Conservation (phyloP, 306 rosid genomes). For the Sophora flavescens region DNA sequence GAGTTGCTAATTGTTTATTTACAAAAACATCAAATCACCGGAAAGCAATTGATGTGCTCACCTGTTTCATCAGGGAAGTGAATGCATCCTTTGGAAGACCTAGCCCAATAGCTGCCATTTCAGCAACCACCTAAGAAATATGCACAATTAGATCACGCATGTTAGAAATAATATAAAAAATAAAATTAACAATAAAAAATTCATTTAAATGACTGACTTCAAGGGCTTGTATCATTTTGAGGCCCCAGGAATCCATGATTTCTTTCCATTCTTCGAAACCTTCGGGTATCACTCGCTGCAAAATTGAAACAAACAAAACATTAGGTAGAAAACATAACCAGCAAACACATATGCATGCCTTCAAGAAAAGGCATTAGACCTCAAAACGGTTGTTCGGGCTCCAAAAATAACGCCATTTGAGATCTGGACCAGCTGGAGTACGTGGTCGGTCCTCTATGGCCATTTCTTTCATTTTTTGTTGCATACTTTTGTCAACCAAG, state of each 20-base stretch:
- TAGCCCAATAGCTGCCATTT: conserved; percentile 97
- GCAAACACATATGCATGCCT: background rate
- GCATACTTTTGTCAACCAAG: conserved; percentile 88
- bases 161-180: conserved; percentile 26
- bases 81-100: conserved; percentile 92
- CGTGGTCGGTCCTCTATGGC: conserved; percentile 70
- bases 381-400: conserved; percentile 84
- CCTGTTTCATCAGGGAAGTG: conserved; percentile 93
- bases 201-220: conserved; percentile 57
- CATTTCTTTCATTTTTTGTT: conserved; percentile 74
- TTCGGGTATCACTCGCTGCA: conserved; percentile 88
- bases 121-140: too few relatives aligned
- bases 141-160: conserved; percentile 23
- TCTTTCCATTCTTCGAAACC: conserved; percentile 91
- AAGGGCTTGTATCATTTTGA: conserved; percentile 86
- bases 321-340: conserved; percentile 30
- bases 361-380: conserved; percentile 50
- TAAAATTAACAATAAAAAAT: too few relatives aligned
- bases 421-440: conserved; percentile 81
- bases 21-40: background rate
- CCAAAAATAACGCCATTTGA: conserved; percentile 97
- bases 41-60: conserved; percentile 40
- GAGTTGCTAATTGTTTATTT: background rate
- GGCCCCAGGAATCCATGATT: conserved; percentile 95
- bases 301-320: conserved; percentile 16